Base-by-base conservation (phyloP, 208 protist species). In the Trypanosoma brucei region DNA sequence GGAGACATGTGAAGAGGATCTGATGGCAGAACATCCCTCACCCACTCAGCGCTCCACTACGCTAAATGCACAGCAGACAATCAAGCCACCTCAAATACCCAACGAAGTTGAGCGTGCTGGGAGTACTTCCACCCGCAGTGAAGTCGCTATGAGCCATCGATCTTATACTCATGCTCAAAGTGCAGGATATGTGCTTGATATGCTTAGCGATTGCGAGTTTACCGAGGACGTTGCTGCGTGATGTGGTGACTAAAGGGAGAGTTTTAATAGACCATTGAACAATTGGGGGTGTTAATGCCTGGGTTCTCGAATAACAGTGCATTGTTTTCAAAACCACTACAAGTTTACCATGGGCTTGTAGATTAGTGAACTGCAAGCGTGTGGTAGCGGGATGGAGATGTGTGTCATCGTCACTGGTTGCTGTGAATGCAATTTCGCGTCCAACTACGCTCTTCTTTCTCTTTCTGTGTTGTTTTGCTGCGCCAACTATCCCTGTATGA, bases 201-300 rank as follows among this genome's bases (percentile, higher is more conserved):
- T 58, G 11, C 38, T 45, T 22, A 39, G 58, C 42, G 65, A 70
- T 6, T 70, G 38, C 33, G 58, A 62, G 13, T 46, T 59, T 38
- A 36, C 42, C 13, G 13, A 58, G 37, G 36, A 62, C 5, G 34
- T 53, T 45, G 62, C 58, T n/a, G 55, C 59, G 42, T 46, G 42
- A 46, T 46, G 42, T 6, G 0, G 42, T 51, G 33, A 13, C 0
- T 3, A 14, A 39, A 59, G 31, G 56, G 22, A 14, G 44, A 45
- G 37, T 48, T 30, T 7, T 61, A 2, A 11, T 9, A 33, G 34
- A 31, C 1, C 50, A 36, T 8, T 22, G 22, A 22, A 22, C 22
- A 22, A 22, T 22, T 22, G 22, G 22, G 22, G 22, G 22, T 22
- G 22, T 22, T 22, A 22, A 22, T 22, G 22, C 22, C 22, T 22